Conservation (phyloP, 352 stramenopile genomes). For the Phytophthora kernoviae region DNA sequence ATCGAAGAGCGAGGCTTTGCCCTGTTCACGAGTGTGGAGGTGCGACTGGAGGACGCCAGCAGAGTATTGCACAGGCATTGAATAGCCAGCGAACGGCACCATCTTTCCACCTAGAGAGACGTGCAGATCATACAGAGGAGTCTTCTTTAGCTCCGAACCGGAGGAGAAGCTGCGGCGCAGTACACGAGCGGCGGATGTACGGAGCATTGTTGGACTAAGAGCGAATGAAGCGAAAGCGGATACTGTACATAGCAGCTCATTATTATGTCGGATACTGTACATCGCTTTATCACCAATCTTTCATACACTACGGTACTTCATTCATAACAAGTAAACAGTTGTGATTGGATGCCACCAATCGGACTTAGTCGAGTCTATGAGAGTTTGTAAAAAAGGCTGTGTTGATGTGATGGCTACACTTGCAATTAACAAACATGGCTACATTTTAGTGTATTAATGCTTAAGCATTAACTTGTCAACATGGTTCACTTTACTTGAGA, state of each 20-base stretch:
- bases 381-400: neutral
- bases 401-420: neutral
- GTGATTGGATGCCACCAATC: neutral
- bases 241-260: neutral
- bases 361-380: neutral
- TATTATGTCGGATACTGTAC: too few relatives aligned
- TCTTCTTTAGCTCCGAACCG: conserved; percentile 70
- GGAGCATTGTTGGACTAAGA: conserved; percentile 8
- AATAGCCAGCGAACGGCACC: conserved; percentile 97
- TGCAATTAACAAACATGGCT: neutral
- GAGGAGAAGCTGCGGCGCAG: conserved; percentile 35
- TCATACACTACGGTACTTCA: too few relatives aligned
- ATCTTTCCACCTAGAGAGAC: conserved; percentile 85
- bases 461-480: too few relatives aligned
- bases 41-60: conserved; percentile 96
- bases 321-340: neutral
- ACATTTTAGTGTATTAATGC: neutral
- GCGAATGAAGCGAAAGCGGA: neutral
- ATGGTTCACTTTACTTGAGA: conserved; percentile 38
- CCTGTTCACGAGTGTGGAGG: conserved; percentile 71
- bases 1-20: conserved; percentile 95
- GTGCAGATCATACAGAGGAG: conserved; percentile 79
- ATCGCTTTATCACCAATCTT: too few relatives aligned
- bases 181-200: conserved; percentile 6
- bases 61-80: conserved; percentile 96